phyloP scores from a whole-genome alignment of 1,139 yeast species.

The Schizosaccharomyces versatilis region DNA sequence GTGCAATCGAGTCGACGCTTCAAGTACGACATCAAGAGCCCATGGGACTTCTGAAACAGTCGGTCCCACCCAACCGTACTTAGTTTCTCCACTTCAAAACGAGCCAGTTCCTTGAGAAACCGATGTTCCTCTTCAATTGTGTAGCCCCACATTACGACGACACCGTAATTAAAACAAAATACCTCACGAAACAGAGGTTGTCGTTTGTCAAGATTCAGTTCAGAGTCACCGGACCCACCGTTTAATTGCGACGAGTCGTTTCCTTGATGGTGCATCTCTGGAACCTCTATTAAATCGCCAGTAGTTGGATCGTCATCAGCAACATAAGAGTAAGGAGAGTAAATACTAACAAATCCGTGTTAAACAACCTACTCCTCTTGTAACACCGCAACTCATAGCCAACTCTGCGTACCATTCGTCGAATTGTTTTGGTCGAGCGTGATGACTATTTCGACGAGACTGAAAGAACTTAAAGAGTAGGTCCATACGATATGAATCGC shows the following conservation, averaged over 20 bases:
- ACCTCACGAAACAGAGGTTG: slow-evolving; percentile 36
- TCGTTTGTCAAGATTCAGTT: slow-evolving; percentile 28
- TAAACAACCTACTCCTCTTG: background rate
- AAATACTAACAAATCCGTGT: slow-evolving; percentile 3
- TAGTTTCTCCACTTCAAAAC: slow-evolving; percentile 74
- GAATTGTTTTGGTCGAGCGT: slow-evolving; percentile 64
- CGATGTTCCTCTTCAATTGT: slow-evolving; percentile 63
- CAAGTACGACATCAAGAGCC: no score
- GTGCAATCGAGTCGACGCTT: slow-evolving; percentile 21
- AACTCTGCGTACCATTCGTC: slow-evolving; percentile 41
- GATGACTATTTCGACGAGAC: slow-evolving; percentile 41
- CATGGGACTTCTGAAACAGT: no score
- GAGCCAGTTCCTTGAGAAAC: slow-evolving; percentile 59
- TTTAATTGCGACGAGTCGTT: no score
- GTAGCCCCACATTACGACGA: slow-evolving; percentile 87
- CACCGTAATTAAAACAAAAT: slow-evolving; percentile 85
- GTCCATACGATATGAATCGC: slow-evolving; percentile 75
- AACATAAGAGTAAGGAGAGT: slow-evolving; percentile 8
- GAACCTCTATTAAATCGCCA: no score
- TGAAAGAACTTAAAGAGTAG: slow-evolving; percentile 69
- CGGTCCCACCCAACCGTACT: background rate
- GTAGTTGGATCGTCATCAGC: slow-evolving; percentile 15
- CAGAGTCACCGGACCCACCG: no score
- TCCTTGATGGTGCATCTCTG: no score
- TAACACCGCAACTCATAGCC: background rate